Evolutionary conservation across 176 grass and related monocot species (phyloP), one percentile per base, ranked within the genome.

Genomic region (Thinopyrum elongatum): DNA sequence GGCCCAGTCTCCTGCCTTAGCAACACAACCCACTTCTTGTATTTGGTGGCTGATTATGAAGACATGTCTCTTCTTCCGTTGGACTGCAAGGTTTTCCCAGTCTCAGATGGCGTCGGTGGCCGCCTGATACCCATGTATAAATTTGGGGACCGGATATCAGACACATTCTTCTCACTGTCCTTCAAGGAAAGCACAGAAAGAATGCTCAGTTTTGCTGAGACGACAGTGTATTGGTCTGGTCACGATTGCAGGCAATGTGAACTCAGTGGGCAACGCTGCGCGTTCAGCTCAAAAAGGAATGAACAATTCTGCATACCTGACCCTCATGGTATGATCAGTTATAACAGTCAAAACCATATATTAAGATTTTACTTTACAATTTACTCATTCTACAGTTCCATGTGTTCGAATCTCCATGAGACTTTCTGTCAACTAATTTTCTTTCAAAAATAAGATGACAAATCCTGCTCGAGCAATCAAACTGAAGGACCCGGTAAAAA

Each of bases 231-330:
- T 17, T 51, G 4, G 47, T 2, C 4, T 5, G 3, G 5, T 5
- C 1, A 1, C 12, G 1, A 0, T 36, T 69, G 66, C 17, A 0
- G 8, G 11, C 0, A 21, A 2, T 69, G 67, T 36, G 31, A 70
- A 10, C 67, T 0, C 33, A 35, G 19, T 70, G 55, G 51, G 70
- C 19, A 2, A 15, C 12, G 3, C 29, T 92, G 86, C 38, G 69
- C 72, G 6, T 77, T 83, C 62, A 88, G 63, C 46, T 46, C 71
- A 51, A 34, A 63, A 35, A 80, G 77, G 30, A 68, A 78, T 13
- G n/a, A n/a, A n/a, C n/a, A n/a, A n/a, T 89, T 86, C 73, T 92
- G 86, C n/a, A 82, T 26, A 13, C 51, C 70, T 13, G 10, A 0
- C 39, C 39, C 39, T 0, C 39, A 14, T 21, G 70, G 70, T 74